phyloP scores from a whole-genome alignment of 768 basidiomycete genomes.

The Pulveroboletus sp. region DNA sequence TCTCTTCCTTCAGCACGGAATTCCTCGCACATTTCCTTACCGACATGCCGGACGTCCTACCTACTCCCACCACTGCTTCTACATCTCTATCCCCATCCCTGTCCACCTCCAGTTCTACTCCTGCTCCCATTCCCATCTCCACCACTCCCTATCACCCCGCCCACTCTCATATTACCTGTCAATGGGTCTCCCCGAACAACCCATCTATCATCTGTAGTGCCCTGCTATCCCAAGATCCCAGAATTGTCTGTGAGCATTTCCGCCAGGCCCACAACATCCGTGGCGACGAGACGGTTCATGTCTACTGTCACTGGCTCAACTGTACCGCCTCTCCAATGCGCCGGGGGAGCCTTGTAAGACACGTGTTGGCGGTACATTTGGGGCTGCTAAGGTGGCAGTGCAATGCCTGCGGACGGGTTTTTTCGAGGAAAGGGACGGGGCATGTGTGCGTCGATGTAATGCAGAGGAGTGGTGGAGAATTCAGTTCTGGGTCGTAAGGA shows the following conservation, averaged over 20 bases:
- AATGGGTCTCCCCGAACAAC: slow-evolving; percentile 5
- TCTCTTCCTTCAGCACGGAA: slow-evolving; percentile 4
- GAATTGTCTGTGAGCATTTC: slow-evolving; percentile 7
- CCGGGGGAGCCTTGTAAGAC: slow-evolving; percentile 17
- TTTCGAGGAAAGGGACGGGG: slow-evolving; percentile 14
- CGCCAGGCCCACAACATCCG: slow-evolving; percentile 10
- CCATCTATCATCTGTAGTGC: slow-evolving; percentile 1
- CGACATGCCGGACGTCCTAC: background rate
- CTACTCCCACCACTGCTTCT: background rate
- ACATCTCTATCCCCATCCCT: background rate
- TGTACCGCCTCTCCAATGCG: slow-evolving; percentile 14
- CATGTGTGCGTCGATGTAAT: slow-evolving; percentile 4
- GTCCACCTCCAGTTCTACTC: no score
- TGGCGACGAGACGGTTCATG: slow-evolving; percentile 14
- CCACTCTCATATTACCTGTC: background rate
- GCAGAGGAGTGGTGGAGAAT: background rate
- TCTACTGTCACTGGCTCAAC: slow-evolving; percentile 11
- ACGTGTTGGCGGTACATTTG: slow-evolving; percentile 18
- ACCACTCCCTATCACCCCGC: background rate
- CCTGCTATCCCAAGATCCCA: slow-evolving; percentile 1
- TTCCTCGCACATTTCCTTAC: slow-evolving; percentile 11
- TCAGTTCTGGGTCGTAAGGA: no score
- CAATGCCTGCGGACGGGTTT: slow-evolving; percentile 6
- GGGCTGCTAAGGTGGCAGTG: slow-evolving; percentile 12
- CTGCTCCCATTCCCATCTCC: no score